phyloP scores from a whole-genome alignment of 2,329 filamentous ascomycete species.

The Dactylonectria macrodidyma region DNA sequence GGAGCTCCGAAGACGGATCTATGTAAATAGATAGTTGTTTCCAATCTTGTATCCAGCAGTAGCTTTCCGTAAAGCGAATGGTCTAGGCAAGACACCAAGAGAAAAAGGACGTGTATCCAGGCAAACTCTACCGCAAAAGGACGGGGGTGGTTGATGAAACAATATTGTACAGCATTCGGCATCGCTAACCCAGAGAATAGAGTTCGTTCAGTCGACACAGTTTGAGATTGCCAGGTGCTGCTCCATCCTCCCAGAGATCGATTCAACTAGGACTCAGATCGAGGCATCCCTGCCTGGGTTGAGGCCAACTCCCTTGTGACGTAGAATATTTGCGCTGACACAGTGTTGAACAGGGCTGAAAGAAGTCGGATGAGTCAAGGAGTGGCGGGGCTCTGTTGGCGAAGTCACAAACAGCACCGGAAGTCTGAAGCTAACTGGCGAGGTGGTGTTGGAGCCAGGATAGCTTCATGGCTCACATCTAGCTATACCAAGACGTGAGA shows the following conservation, averaged over 20 bases:
- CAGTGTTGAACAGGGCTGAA: not conserved
- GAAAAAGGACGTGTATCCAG: slow-evolving; percentile 5
- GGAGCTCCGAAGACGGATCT: not conserved
- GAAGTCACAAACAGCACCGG: not conserved
- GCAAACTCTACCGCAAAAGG: slow-evolving; percentile 19
- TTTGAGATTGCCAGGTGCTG: slow-evolving; percentile 2
- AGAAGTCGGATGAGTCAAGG: slow-evolving; percentile 2
- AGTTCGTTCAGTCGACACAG: not conserved
- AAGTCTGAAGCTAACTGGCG: not conserved
- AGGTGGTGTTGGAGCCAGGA: slow-evolving; percentile 21
- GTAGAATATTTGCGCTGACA: slow-evolving; percentile 2
- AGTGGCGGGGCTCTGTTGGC: not conserved
- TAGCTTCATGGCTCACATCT: slow-evolving; percentile 36
- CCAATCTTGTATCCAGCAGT: not conserved
- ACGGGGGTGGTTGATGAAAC: slow-evolving; percentile 14
- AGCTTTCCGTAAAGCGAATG: not conserved
- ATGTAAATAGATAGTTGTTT: not conserved
- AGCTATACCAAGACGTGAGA: slow-evolving; percentile 25
- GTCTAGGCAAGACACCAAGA: not conserved
- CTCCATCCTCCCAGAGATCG: slow-evolving; percentile 11
- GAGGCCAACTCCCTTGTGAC: not conserved
- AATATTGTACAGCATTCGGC: slow-evolving; percentile 24
- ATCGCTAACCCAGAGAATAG: not conserved
- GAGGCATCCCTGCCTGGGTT: slow-evolving; percentile 7
- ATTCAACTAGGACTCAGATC: slow-evolving; percentile 2